phyloP scores from a whole-genome alignment of 2,329 filamentous ascomycete species.

The Cordyceps cateniannulata region DNA sequence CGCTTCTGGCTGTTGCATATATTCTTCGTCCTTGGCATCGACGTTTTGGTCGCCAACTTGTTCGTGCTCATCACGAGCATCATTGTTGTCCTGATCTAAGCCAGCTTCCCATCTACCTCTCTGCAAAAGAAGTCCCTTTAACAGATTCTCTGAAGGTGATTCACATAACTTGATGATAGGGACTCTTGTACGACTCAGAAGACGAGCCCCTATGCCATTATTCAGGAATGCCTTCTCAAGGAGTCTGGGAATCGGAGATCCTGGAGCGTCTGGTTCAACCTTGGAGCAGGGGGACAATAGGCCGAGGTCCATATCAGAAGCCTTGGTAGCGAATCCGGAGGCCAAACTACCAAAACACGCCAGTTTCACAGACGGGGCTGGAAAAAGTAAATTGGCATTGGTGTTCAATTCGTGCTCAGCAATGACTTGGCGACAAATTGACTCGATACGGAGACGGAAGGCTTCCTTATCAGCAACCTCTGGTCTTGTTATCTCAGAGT shows the following conservation, averaged over 20 bases:
- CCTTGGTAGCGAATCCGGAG: slow-evolving; percentile 79
- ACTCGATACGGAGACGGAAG: slow-evolving; percentile 60
- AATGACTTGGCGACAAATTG: slow-evolving; percentile 56
- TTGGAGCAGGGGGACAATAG: slow-evolving; percentile 60
- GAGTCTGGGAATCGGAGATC: slow-evolving; percentile 62
- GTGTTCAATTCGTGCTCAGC: slow-evolving; percentile 40
- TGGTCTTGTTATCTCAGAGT: slow-evolving; percentile 53
- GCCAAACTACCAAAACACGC: slow-evolving; percentile 76
- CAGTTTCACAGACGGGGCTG: slow-evolving; percentile 54
- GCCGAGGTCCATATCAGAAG: slow-evolving; percentile 87
- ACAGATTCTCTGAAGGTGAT: slow-evolving; percentile 55
- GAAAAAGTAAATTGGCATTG: slow-evolving; percentile 38
- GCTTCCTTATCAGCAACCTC: slow-evolving; percentile 66
- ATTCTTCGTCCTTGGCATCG: slow-evolving; percentile 21
- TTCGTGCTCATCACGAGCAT: slow-evolving; percentile 30
- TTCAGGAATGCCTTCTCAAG: slow-evolving; percentile 70
- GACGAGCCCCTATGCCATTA: slow-evolving; percentile 64
- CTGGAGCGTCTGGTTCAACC: slow-evolving; percentile 44
- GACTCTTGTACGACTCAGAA: slow-evolving; percentile 72
- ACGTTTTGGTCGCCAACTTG: slow-evolving; percentile 21
- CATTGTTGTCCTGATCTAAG: slow-evolving; percentile 32
- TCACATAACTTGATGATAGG: slow-evolving; percentile 86
- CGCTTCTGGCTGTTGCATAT: background rate
- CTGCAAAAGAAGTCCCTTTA: slow-evolving; percentile 54
- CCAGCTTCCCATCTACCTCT: slow-evolving; percentile 66